Conservation (phyloP, 208 protist genomes). For the Trypanosomatidae sp. region DNA sequence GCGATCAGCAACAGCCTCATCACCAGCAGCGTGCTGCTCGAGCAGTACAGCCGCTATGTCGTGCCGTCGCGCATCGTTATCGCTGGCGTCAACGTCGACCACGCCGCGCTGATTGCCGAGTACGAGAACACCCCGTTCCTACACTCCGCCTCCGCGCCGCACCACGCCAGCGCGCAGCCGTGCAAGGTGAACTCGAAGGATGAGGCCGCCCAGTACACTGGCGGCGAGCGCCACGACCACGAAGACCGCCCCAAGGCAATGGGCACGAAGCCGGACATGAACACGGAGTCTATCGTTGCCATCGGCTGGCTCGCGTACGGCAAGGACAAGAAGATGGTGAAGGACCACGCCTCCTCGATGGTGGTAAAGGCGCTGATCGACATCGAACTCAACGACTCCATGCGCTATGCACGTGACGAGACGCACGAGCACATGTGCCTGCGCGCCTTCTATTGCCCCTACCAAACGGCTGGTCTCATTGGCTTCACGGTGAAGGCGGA, state of each 20-base stretch:
- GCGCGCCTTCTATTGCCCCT: conserved; percentile 84
- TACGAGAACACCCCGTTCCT: conserved; percentile 86
- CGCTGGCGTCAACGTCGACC: conserved; percentile 88
- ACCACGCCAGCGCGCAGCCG: conserved; percentile 48
- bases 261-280: conserved; percentile 86
- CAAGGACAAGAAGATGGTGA: conserved; percentile 42
- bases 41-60: conserved; percentile 78
- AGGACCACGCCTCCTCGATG: conserved; percentile 72
- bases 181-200: conserved; percentile 29
- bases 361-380: conserved; percentile 72
- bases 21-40: conserved; percentile 63
- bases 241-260: conserved; percentile 86
- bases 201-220: conserved; percentile 74
- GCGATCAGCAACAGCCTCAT: conserved; percentile 67
- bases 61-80: conserved; percentile 79
- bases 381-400: conserved; percentile 48
- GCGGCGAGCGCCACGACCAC: conserved; percentile 81
- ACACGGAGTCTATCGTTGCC: conserved; percentile 80
- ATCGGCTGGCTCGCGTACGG: conserved; percentile 83
- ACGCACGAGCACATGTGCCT: conserved; percentile 45
- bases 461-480: conserved; percentile 74
- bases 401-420: conserved; percentile 51
- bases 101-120: conserved; percentile 79
- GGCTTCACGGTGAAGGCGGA: conserved; percentile 69
- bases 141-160: conserved; percentile 62